Evolutionary conservation across 768 basidiomycete genomes (phyloP).

Genomic region (Suillus plorans): DNA sequence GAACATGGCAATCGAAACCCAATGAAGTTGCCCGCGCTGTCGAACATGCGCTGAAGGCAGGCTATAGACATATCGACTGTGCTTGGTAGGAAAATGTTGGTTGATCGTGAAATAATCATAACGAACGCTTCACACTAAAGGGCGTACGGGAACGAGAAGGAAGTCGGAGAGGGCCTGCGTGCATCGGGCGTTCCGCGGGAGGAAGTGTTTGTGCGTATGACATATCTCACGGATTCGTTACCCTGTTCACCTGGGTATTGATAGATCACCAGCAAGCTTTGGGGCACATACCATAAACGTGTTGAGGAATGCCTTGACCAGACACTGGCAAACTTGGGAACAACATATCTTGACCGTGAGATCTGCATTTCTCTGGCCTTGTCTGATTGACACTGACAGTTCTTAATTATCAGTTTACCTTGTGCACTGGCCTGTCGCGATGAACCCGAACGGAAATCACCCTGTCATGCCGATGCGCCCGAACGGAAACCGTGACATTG

Average conservation of each 20-base stretch:
- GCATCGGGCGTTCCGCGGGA: slow-evolving; percentile 74
- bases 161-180: slow-evolving; percentile 80
- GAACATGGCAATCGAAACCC: slow-evolving; percentile 79
- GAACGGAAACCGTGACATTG: slow-evolving; percentile 66
- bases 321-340: slow-evolving; percentile 76
- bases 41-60: slow-evolving; percentile 68
- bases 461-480: slow-evolving; percentile 56
- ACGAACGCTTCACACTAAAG: slow-evolving; percentile 28
- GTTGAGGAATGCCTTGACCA: slow-evolving; percentile 76
- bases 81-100: slow-evolving; percentile 40
- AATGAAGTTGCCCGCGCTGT: slow-evolving; percentile 76
- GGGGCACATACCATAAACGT: slow-evolving; percentile 65
- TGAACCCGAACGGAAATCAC: slow-evolving; percentile 70
- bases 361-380: slow-evolving; percentile 13
- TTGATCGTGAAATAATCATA: neutral
- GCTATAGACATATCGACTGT: slow-evolving; percentile 78
- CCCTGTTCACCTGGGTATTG: neutral
- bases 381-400: neutral
- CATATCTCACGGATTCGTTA: neutral
- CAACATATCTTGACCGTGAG: slow-evolving; percentile 80
- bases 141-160: slow-evolving; percentile 76
- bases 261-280: slow-evolving; percentile 72
- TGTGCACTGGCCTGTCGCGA: slow-evolving; percentile 79
- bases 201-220: slow-evolving; percentile 59
- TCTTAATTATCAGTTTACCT: slow-evolving; percentile 48